These are phyloP conservation scores for Platismatia glauca DNA, from an alignment of 495 filamentous ascomycete species.

Conservation along the genomic window DNA sequence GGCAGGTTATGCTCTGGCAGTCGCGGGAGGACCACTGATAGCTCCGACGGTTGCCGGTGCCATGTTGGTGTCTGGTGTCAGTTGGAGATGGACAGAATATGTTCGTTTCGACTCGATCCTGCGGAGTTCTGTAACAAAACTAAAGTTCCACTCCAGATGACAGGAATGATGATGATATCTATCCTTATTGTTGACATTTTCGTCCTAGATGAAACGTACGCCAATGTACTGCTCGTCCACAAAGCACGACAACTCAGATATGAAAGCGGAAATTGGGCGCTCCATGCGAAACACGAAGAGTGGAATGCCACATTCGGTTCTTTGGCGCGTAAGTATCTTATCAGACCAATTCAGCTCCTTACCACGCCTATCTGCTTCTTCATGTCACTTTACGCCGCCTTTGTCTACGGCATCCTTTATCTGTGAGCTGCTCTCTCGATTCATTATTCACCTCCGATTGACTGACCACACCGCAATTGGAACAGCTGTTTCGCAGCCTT, in stretches of 20 bases:
- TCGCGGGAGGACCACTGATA: no score
- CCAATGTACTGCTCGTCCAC: constrained; percentile 48
- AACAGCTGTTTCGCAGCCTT: constrained; percentile 50
- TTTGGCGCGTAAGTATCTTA: constrained; percentile 51
- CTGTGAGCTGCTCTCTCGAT: no score
- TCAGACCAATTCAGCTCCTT: constrained; percentile 54
- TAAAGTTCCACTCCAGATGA: no score
- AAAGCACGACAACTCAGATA: constrained; percentile 55
- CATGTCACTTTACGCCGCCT: constrained; percentile 47
- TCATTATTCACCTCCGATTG: constrained; percentile 22
- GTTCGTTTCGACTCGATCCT: no score
- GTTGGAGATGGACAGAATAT: no score
- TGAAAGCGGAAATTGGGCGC: constrained; percentile 55
- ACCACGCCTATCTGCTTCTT: constrained; percentile 50
- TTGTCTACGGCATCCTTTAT: constrained; percentile 50
- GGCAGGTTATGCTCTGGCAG: no score
- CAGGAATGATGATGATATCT: no score
- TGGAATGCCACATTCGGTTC: constrained; percentile 53
- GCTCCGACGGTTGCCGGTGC: no score
- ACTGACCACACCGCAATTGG: constrained; percentile 40
- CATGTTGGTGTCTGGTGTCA: no score
- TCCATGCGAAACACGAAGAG: constrained; percentile 62
- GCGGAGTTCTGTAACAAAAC: no score
- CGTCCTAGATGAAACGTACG: constrained; percentile 10
- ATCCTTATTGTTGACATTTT: no score